Conservation (phyloP, 176 grass and related monocot species). For the Phoenix dactylifera region DNA sequence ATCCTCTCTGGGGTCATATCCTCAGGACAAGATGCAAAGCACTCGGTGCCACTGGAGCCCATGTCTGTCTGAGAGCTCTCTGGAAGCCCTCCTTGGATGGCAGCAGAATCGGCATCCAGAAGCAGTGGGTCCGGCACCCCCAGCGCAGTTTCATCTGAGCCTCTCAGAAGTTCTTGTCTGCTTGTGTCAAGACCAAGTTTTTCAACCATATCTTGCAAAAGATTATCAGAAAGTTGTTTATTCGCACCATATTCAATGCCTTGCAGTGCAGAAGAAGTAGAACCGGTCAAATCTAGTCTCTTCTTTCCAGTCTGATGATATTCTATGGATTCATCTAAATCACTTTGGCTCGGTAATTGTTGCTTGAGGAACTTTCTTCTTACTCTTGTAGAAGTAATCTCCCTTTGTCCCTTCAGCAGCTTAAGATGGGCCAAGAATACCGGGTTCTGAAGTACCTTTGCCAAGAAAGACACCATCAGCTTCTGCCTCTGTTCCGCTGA, state of each 20-base stretch:
- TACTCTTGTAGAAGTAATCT: conserved; percentile 24
- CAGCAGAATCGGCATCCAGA: conserved; percentile 19
- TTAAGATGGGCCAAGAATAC: conserved; percentile 52
- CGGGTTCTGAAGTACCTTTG: conserved; percentile 65
- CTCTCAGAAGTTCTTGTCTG: conserved; percentile 17
- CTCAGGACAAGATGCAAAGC: background rate
- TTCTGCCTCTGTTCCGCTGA: conserved; percentile 66
- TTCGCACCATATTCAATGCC: background rate
- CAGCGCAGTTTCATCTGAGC: conserved; percentile 9
- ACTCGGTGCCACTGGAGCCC: conserved; percentile 4
- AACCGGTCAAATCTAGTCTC: conserved; percentile 12
- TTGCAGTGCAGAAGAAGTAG: conserved; percentile 5
- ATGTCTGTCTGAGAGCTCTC: conserved; percentile 1
- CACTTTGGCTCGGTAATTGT: conserved; percentile 15
- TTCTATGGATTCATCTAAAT: conserved; percentile 34
- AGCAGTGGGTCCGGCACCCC: conserved; percentile 9
- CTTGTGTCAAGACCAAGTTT: conserved; percentile 22
- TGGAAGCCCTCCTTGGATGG: conserved; percentile 6
- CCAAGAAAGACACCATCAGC: conserved; percentile 85
- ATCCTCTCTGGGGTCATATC: conserved; percentile 12
- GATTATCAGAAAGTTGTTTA: conserved; percentile 25
- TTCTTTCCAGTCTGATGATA: conserved; percentile 3
- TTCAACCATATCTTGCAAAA: conserved; percentile 27
- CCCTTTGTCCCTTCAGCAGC: conserved; percentile 36
- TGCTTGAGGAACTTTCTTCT: conserved; percentile 75